These are phyloP conservation scores for Hygrocybe coccinea DNA, from an alignment of 768 basidiomycete species.

Conservation along the genomic window DNA sequence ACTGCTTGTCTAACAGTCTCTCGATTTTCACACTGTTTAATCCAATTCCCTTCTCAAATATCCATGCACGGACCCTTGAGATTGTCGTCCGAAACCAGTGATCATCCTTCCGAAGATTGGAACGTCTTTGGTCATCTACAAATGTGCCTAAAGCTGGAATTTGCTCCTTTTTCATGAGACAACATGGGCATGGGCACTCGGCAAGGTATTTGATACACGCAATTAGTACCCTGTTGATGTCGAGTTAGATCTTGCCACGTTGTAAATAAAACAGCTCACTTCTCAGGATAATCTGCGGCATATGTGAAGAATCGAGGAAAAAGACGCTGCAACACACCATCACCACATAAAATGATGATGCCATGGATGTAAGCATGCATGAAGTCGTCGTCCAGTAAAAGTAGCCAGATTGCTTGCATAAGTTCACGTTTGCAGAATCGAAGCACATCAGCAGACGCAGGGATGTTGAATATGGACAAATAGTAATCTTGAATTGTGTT, in stretches of 20 bases:
- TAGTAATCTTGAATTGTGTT: constrained; percentile 8
- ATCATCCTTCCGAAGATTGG: neutral
- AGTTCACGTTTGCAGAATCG: constrained; percentile 24
- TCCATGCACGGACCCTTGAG: constrained; percentile 1
- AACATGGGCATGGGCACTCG: constrained; percentile 22
- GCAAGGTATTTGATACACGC: constrained; percentile 19
- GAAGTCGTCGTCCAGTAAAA: constrained; percentile 24
- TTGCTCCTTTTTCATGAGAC: constrained; percentile 4
- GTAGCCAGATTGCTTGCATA: constrained; percentile 23
- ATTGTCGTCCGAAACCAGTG: neutral
- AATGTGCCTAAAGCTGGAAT: constrained; percentile 4
- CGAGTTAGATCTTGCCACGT: neutral
- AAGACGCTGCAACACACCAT: constrained; percentile 20
- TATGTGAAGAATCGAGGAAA: constrained; percentile 27
- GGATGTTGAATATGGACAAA: neutral
- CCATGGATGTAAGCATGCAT: constrained; percentile 23
- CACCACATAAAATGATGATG: constrained; percentile 18
- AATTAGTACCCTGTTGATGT: constrained; percentile 15
- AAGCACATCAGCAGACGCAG: constrained; percentile 4
- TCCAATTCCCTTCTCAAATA: constrained; percentile 1
- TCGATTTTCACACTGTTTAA: constrained; percentile 6
- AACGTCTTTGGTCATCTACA: neutral
- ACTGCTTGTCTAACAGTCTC: neutral
- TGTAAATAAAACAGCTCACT: constrained; percentile 14
- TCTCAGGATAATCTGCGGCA: constrained; percentile 30